Evolutionary conservation across 2,329 filamentous ascomycete species (phyloP).

Genomic region (Botrytis deweyae): DNA sequence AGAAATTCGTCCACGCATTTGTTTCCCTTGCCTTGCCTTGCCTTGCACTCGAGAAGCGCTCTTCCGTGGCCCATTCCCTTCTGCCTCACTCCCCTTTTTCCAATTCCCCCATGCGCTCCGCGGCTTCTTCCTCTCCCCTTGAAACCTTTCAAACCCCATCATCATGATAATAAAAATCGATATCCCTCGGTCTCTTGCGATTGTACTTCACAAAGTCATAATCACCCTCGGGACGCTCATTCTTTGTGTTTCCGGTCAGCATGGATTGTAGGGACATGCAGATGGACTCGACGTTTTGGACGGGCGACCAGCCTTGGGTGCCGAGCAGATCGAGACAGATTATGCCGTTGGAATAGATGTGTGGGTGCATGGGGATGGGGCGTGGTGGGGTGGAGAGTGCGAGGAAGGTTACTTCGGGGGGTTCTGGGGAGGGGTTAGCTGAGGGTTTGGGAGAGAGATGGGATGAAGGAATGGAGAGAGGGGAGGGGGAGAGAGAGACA

Average conservation of each 20-base stretch:
- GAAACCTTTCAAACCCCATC: conserved; percentile 56
- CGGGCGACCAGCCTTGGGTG: conserved; percentile 86
- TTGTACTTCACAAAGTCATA: conserved; percentile 85
- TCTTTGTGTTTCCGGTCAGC: conserved; percentile 90
- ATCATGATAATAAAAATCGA: conserved; percentile 93
- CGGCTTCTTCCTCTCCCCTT: background rate
- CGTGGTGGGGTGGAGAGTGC: conserved; percentile 26
- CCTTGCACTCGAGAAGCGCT: background rate
- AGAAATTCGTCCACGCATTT: background rate
- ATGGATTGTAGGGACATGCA: conserved; percentile 98
- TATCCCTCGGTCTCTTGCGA: conserved; percentile 76
- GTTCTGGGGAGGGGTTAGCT: conserved; percentile 57
- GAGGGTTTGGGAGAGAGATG: conserved; percentile 72
- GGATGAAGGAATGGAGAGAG: conserved; percentile 83
- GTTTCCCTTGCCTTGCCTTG: background rate
- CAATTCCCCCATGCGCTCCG: background rate
- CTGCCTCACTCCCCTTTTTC: background rate
- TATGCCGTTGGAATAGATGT: conserved; percentile 90
- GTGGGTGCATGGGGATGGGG: conserved; percentile 89
- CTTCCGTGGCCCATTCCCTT: too few relatives aligned
- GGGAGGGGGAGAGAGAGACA: conserved; percentile 43
- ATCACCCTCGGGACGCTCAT: conserved; percentile 87
- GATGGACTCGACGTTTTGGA: conserved; percentile 94
- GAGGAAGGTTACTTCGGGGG: conserved; percentile 90
- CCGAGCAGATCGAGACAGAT: conserved; percentile 95